Evolutionary conservation across 495 filamentous ascomycete species (phyloP), one percentile per base, ranked within the genome.

Genomic region (Aspergillus baeticus): DNA sequence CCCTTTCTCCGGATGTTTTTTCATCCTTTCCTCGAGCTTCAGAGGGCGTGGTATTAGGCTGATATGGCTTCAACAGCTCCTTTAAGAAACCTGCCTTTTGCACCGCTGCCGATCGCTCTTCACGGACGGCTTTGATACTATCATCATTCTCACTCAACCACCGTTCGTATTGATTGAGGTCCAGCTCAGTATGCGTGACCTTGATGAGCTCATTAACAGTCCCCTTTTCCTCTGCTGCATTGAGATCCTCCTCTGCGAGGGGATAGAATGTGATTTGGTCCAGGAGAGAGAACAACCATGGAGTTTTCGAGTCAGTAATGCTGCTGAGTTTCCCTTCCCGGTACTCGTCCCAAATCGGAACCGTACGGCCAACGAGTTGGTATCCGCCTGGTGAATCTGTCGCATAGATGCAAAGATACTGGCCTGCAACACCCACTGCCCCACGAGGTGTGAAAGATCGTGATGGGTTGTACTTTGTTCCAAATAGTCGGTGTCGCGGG

Each of bases 321-420:
- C 33, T n/a, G 26, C 6, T 33, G 44, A 2, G 4, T 15, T 34
- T 18, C 5, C 5, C 11, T 18, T 47, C 46, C 1, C 46, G 46
- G 20, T 37, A 50, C 13, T 37, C 46, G 14, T 50, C 33, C 46
- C 46, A 50, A 21, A 50, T 50, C 6, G 77, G 78, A 11, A 82
- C 69, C 6, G 80, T 82, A 6, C 75, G 58, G 0, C 74, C 81
- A 3, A 76, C 69, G 47, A 81, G 68, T 66, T 77, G 73, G 55
- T 81, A 81, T 1, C 81, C 81, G 4, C 81, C 81, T 0, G 80
- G 80, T 4, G 67, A 68, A 51, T 82, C 79, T 3, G 80, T 74
- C 6, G 78, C 76, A 52, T 84, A 84, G 17, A 84, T 65, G 11
- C 69, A 69, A 58, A 80, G 72, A 57, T 75, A 76, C 4, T 63